phyloP scores from a whole-genome alignment of 2,329 filamentous ascomycete species.

The Claviceps spartinae region DNA sequence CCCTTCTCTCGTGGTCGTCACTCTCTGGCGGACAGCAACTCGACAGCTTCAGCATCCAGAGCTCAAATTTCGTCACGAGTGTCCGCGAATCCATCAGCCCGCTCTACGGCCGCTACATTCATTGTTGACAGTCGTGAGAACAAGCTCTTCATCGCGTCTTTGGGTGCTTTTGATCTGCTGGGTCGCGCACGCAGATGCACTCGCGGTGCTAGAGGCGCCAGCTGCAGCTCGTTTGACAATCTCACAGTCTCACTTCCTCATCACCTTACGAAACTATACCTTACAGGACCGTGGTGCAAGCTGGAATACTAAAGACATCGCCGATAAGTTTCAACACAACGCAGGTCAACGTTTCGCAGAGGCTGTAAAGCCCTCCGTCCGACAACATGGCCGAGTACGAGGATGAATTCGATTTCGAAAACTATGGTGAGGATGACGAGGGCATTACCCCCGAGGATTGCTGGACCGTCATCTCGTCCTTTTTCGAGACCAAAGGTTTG shows the following conservation, averaged over 20 bases:
- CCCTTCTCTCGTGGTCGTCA: neutral
- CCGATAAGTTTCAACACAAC: neutral
- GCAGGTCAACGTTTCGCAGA: neutral
- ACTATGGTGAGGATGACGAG: slow-evolving; percentile 53
- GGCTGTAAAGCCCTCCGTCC: neutral
- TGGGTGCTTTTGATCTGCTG: slow-evolving; percentile 9
- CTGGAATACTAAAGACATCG: neutral
- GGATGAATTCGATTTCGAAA: slow-evolving; percentile 50
- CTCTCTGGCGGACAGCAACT: neutral
- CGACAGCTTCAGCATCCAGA: neutral
- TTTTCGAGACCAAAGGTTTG: slow-evolving; percentile 91
- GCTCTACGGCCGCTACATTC: no score
- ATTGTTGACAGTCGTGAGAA: neutral
- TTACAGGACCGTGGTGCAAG: neutral
- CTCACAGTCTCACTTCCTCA: neutral
- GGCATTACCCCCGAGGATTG: slow-evolving; percentile 92
- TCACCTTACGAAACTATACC: neutral
- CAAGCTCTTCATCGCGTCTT: neutral
- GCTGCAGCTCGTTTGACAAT: slow-evolving; percentile 10
- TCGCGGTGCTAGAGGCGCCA: slow-evolving; percentile 20
- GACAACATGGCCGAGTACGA: slow-evolving; percentile 42
- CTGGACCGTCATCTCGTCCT: slow-evolving; percentile 94
- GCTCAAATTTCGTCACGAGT: neutral
- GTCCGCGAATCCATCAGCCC: slow-evolving; percentile 1
- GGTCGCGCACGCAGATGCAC: slow-evolving; percentile 17